These are phyloP conservation scores for Verticillium klebahnii DNA, from an alignment of 2,329 filamentous ascomycete genomes.

Conservation along the genomic window DNA sequence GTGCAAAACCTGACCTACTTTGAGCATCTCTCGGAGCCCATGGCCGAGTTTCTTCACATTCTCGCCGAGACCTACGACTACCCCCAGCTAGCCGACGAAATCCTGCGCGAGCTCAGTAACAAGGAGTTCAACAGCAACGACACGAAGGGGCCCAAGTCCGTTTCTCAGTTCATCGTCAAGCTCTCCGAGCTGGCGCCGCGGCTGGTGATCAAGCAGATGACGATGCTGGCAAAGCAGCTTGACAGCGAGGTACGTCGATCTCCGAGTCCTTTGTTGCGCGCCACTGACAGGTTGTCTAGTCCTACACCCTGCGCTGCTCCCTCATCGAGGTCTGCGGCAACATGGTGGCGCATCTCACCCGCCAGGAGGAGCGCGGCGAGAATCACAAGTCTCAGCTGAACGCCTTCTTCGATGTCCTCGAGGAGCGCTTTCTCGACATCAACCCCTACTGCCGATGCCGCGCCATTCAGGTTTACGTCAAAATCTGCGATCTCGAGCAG, in stretches of 20 bases:
- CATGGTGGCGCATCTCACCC: constrained; percentile 84
- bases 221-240: constrained; percentile 85
- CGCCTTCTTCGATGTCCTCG: constrained; percentile 93
- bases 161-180: constrained; percentile 89
- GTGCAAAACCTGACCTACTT: constrained; percentile 98
- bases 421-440: constrained; percentile 92
- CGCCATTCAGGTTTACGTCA: constrained; percentile 88
- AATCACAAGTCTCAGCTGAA: constrained; percentile 94
- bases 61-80: constrained; percentile 97
- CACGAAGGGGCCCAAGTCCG: constrained; percentile 89
- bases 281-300: constrained; percentile 40
- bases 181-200: constrained; percentile 88
- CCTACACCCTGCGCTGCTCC: constrained; percentile 88
- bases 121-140: constrained; percentile 99
- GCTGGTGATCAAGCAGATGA: constrained; percentile 96
- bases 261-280: background rate
- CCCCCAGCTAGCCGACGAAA: constrained; percentile 88
- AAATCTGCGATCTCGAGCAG: constrained; percentile 87
- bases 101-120: constrained; percentile 88
- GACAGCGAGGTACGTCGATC: constrained; percentile 71
- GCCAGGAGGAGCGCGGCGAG: constrained; percentile 84
- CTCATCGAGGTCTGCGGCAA: constrained; percentile 97
- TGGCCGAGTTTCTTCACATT: constrained; percentile 97
- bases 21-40: constrained; percentile 96
- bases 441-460: constrained; percentile 95